Conservation (phyloP, 441 rosid genomes). For the Melastoma candidum region DNA sequence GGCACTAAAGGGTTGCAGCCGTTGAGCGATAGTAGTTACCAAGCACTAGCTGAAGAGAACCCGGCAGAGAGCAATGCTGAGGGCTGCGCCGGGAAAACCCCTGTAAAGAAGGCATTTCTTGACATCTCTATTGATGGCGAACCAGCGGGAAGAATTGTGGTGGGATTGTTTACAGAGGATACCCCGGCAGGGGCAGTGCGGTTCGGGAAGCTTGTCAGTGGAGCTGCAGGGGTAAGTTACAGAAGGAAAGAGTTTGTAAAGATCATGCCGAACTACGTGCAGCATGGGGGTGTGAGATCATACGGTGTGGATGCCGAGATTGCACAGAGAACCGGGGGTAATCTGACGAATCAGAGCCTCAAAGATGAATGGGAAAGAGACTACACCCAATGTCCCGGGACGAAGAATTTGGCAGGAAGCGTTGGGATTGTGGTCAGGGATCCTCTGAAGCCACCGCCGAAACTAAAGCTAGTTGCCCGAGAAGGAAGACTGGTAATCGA, state of each 20-base stretch:
- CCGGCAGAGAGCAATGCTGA: constrained; percentile 7
- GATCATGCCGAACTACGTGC: constrained; percentile 73
- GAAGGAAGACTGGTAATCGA: constrained; percentile 63
- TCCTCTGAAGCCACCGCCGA: constrained; percentile 66
- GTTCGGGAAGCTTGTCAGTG: constrained; percentile 57
- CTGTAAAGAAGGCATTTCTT: constrained; percentile 50
- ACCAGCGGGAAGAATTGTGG: constrained; percentile 52
- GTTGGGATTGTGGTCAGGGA: constrained; percentile 73
- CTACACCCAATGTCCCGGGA: constrained; percentile 35
- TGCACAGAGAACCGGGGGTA: constrained; percentile 40
- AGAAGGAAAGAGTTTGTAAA: constrained; percentile 78
- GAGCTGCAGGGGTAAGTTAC: constrained; percentile 79
- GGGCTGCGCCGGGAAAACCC: constrained; percentile 20
- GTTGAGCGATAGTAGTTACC: constrained; percentile 17
- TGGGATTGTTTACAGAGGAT: constrained; percentile 55
- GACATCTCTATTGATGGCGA: constrained; percentile 69
- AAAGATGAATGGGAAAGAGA: constrained; percentile 56
- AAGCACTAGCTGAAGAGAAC: constrained; percentile 46
- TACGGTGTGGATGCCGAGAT: constrained; percentile 71
- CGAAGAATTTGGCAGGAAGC: constrained; percentile 45
- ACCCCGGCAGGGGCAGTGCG: constrained; percentile 57
- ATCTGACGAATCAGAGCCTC: constrained; percentile 32
- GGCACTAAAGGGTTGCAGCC: constrained; percentile 32
- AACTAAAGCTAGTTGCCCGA: constrained; percentile 63
- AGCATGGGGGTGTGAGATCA: constrained; percentile 82